Base-by-base conservation (phyloP, 1,284 basidiomycete species). In the Ustilago bromivora region DNA sequence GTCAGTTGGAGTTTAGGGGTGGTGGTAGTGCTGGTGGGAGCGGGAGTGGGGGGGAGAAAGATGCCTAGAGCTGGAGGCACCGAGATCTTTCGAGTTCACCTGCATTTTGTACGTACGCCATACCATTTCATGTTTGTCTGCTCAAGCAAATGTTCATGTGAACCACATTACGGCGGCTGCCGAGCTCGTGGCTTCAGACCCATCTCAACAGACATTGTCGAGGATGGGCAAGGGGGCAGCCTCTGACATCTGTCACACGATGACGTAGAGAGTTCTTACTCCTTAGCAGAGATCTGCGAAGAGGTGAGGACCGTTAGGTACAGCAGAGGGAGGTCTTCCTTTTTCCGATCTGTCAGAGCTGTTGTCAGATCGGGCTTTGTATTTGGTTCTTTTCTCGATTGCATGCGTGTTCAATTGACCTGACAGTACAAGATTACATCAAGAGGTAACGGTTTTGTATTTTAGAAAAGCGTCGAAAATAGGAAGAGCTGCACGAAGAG, bases 1-100 rank as follows among this genome's bases (percentile, higher is more conserved):
- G 72, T 43, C 75, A 79, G 61, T 62, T 82, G 34, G 81, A 82
- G 60, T 82, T 80, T 35, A 64, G 61, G 8, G 75, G 74, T 9
- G 19, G 58, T 36, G 55, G 11, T 13, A 28, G 38, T 41, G 35
- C 28, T 8, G 12, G 49, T 13, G 49, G 49, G 13, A 51, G 49
- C 15, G 49, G 49, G 9, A 51, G 34, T 23, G 43, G 4, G 3
- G 35, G 35, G 15, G 54, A 56, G 36, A 41, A 56, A 15, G 54
- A 38, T 12, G 34, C 35, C 51, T 53, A n/a, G 13, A 28, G 49
- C 1, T 38, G 9, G 31, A 51, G 10, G 19, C 19, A 9, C 3
- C 28, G 49, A 51, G 10, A 23, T 23, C 32, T 49, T 28, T 49
- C 32, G 40, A 32, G 38, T 43, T 32, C 40, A 47, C 5, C 19